Base-by-base conservation (phyloP, 495 filamentous ascomycete species). In the Penicilliopsis zonata region DNA sequence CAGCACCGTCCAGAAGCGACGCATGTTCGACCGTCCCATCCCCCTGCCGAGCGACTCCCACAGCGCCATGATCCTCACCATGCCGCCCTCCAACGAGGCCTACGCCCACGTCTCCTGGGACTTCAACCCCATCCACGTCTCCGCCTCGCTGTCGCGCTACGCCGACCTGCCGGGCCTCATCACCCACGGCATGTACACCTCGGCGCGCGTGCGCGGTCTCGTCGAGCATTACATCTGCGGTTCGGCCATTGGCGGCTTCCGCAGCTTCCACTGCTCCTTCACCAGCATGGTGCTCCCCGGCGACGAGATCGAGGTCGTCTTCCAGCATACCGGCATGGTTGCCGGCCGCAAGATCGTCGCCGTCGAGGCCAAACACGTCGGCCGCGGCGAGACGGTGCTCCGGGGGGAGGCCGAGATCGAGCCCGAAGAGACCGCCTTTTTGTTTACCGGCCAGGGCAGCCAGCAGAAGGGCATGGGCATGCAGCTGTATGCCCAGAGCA, bases 391-490 rank as follows among this genome's bases (percentile, higher is more conserved):
- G 21, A 44, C 18, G 18, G 59, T 64, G 1, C 36, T 64, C 3
- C 28, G 36, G 3, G 62, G 35, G 0, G 46, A 60, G 27, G 57
- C 59, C 1, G 49, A 53, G 23, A 34, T 64, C 3, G 50, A 59
- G n/a, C 55, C 58, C 24, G 37, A 42, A 4, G 27, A 16, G 3
- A 59, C 62, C 2, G 59, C 54, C 3, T 64, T 63, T 38, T 18
- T 67, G 9, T 67, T 67, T 29, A 60, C 57, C 3, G 62, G 62
- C 3, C 62, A 67, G 31, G 62, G 62, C 2, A 56, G 50, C 21
- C 62, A 67, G 33, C 40, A 45, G 25, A 40, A 36, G 16, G 43
- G 41, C 5, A 67, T 67, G 62, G 62, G 62, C 1, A 61, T 64
- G 59, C 49, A 52, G 9, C 33, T 61, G 8, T 61, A 63, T 33